These are phyloP conservation scores for Sanguinoderma infundibulare DNA, from an alignment of 1,284 basidiomycete genomes.

Conservation along the genomic window DNA sequence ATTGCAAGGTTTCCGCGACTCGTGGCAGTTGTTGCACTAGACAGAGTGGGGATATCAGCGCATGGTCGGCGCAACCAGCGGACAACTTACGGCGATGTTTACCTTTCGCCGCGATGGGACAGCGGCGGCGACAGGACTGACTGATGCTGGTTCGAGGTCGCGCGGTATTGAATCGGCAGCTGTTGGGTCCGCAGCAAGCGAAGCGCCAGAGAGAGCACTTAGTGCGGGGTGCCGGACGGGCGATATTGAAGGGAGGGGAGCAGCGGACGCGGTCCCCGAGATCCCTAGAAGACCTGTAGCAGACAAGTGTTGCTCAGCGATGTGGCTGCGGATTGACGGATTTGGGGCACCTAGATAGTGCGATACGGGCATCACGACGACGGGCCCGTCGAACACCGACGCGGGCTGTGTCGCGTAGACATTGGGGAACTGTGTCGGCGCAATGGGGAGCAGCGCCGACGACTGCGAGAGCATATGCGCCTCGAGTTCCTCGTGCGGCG, in stretches of 20 bases:
- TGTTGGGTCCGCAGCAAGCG: not conserved
- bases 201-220: not conserved
- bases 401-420: not conserved
- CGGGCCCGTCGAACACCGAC: slow-evolving; percentile 1
- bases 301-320: not conserved
- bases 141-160: not conserved
- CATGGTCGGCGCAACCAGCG: not conserved
- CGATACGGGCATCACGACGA: slow-evolving; percentile 2
- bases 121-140: not conserved
- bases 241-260: not conserved
- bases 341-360: slow-evolving; percentile 2
- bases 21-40: slow-evolving; percentile 3
- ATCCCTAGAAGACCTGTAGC: not conserved
- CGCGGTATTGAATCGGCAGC: not conserved
- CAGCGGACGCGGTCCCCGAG: not conserved
- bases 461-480: not conserved
- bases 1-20: not conserved
- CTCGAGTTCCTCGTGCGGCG: not conserved
- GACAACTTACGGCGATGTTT: not conserved
- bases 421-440: not conserved
- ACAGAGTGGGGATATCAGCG: not conserved
- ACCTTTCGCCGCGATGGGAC: not conserved
- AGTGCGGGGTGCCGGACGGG: not conserved
- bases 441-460: not conserved
- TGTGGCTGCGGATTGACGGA: not conserved